A percentile compares a stretch with the other conserved stretches of the same genome.
Conservation (phyloP, 129 eudicot genomes). For the Ambrosia trifida region DNA sequence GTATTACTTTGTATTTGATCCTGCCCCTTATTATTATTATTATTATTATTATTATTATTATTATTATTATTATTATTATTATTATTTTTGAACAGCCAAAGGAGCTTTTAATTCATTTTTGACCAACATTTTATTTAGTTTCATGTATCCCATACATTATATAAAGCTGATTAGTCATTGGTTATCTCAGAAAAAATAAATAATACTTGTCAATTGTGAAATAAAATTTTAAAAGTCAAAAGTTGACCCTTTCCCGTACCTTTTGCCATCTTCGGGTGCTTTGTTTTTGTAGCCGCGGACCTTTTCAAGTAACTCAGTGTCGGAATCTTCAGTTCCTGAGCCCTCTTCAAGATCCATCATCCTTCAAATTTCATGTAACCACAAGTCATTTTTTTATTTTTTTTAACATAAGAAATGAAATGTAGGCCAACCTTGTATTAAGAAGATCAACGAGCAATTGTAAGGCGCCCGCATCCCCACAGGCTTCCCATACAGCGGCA, state of each 20-base stretch:
- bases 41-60: too few relatives aligned
- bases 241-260: constrained; percentile 33
- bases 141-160: background rate
- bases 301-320: constrained; percentile 58
- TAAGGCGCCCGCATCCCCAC: constrained; percentile 91
- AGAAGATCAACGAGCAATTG: constrained; percentile 91
- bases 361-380: constrained; percentile 41
- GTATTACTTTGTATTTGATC: too few relatives aligned
- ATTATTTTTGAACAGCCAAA: too few relatives aligned
- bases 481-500: constrained; percentile 93
- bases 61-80: too few relatives aligned
- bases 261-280: constrained; percentile 36
- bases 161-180: background rate
- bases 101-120: background rate
- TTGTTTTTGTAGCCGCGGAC: constrained; percentile 29
- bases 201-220: constrained; percentile 3
- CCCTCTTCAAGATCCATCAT: constrained; percentile 91
- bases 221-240: constrained; percentile 17
- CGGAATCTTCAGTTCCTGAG: constrained; percentile 77
- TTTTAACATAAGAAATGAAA: background rate
- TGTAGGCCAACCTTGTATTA: constrained; percentile 54
- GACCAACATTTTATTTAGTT: background rate
- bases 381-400: background rate
- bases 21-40: too few relatives aligned
- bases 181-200: background rate